Conservation (phyloP, 148 eudicot species). For the Vaccinium darrowii region DNA sequence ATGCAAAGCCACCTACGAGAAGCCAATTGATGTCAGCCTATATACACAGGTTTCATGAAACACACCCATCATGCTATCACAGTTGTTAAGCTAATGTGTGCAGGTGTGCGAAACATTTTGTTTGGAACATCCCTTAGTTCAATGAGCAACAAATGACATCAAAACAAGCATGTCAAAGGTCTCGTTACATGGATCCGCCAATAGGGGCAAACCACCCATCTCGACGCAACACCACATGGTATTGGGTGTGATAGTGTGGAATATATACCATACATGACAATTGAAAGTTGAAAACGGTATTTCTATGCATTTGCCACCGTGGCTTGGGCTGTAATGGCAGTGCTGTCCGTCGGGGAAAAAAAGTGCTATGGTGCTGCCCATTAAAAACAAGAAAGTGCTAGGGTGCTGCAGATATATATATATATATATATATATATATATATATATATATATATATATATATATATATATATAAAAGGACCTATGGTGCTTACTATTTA, state of each 20-base stretch:
- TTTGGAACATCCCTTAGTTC: not conserved
- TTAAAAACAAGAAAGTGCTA: too few species aligned
- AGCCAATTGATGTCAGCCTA: not conserved
- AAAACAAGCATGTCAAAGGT: not conserved
- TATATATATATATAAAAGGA: not conserved
- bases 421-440: too few species aligned
- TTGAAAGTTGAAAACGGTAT: not conserved
- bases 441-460: too few species aligned
- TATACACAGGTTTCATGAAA: not conserved
- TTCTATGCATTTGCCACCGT: not conserved
- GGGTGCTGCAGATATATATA: too few species aligned
- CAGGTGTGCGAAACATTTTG: not conserved
- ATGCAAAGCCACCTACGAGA: conserved; percentile 1
- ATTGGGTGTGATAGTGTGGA: not conserved
- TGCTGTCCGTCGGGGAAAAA: too few species aligned
- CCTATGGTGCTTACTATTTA: not conserved
- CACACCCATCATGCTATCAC: not conserved
- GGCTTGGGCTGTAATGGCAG: not conserved
- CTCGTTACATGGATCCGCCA: not conserved
- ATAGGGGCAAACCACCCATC: not conserved
- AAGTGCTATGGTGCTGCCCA: not conserved
- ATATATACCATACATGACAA: not conserved
- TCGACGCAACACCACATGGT: not conserved
- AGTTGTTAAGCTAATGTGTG: not conserved
- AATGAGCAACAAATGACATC: not conserved